A percentile compares a stretch with the other conserved stretches of the same genome.
Conservation (phyloP, 495 filamentous ascomycete genomes). For the Talaromyces proteolyticus region DNA sequence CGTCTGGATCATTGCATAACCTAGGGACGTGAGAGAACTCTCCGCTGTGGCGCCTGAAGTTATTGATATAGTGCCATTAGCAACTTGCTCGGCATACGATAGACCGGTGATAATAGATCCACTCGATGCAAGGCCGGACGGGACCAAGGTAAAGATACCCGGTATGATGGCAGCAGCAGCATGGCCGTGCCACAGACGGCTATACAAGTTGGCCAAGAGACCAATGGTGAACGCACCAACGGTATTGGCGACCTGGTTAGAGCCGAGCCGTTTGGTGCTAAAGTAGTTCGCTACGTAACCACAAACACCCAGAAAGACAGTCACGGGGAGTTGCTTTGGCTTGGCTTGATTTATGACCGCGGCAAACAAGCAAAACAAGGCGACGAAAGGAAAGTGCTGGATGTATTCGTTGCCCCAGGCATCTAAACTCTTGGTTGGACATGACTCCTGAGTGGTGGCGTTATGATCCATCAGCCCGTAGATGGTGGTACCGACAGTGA, state of each 20-base stretch:
- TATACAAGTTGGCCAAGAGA: constrained; percentile 78
- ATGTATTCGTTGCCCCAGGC: constrained; percentile 24
- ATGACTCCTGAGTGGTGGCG: constrained; percentile 65
- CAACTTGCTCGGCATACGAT: constrained; percentile 54
- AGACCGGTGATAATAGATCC: constrained; percentile 76
- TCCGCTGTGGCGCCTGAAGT: constrained; percentile 8
- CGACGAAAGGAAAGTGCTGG: constrained; percentile 43
- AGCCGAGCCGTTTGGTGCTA: constrained; percentile 59
- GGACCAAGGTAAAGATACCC: constrained; percentile 87
- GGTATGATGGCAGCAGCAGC: constrained; percentile 82
- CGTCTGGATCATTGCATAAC: constrained; percentile 78
- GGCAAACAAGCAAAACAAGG: constrained; percentile 52
- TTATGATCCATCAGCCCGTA: constrained; percentile 72
- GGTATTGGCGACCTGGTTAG: constrained; percentile 76
- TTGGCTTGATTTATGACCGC: constrained; percentile 79
- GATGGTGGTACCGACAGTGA: constrained; percentile 84
- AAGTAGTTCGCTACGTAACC: constrained; percentile 85
- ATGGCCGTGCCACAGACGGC: constrained; percentile 69
- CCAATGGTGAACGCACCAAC: constrained; percentile 79
- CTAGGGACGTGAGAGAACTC: constrained; percentile 21
- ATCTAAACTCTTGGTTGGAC: constrained; percentile 33
- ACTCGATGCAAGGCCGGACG: constrained; percentile 72
- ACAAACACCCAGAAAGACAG: constrained; percentile 68
- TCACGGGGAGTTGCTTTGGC: constrained; percentile 80
- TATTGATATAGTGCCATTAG: background rate